phyloP scores from a whole-genome alignment of 1,284 basidiomycete genomes.

The Tylopilus sp. region DNA sequence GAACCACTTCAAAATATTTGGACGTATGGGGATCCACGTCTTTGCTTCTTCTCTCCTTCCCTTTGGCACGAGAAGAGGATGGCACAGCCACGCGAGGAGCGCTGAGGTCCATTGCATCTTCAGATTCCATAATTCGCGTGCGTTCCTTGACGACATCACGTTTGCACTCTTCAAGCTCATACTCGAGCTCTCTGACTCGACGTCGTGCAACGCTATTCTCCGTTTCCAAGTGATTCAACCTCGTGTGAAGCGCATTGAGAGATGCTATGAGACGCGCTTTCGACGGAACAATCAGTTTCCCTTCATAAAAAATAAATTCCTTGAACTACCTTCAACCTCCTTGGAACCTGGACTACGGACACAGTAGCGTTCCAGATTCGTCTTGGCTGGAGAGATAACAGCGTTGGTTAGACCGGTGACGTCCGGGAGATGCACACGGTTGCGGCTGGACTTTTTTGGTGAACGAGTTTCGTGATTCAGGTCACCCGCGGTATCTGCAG shows the following conservation, averaged over 20 bases:
- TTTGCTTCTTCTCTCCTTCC: conserved; percentile 35
- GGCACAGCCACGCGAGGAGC: conserved; percentile 14
- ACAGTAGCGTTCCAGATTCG: conserved; percentile 45
- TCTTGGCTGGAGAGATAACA: conserved; percentile 63
- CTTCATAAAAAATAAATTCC: conserved; percentile 6
- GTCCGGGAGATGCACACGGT: conserved; percentile 61
- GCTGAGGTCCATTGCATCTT: conserved; percentile 39
- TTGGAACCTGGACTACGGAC: conserved; percentile 46
- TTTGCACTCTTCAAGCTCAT: conserved; percentile 75
- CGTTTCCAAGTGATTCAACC: conserved; percentile 66
- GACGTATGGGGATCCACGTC: conserved; percentile 39
- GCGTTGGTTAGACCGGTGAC: conserved; percentile 76
- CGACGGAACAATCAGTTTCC: conserved; percentile 1
- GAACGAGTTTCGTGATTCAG: conserved; percentile 7
- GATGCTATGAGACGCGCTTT: conserved; percentile 55
- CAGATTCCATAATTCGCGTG: conserved; percentile 54
- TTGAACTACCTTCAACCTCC: conserved; percentile 55
- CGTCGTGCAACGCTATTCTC: conserved; percentile 77
- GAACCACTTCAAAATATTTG: conserved; percentile 68
- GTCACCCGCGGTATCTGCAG: conserved; percentile 12
- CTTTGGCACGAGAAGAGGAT: conserved; percentile 29
- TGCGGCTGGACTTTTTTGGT: conserved; percentile 25
- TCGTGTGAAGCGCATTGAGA: conserved; percentile 60
- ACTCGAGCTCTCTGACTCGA: conserved; percentile 77
- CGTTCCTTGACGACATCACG: conserved; percentile 66